Evolutionary conservation across 805 yeast species (phyloP).

Genomic region (Saccharomycopsis selenospora): DNA sequence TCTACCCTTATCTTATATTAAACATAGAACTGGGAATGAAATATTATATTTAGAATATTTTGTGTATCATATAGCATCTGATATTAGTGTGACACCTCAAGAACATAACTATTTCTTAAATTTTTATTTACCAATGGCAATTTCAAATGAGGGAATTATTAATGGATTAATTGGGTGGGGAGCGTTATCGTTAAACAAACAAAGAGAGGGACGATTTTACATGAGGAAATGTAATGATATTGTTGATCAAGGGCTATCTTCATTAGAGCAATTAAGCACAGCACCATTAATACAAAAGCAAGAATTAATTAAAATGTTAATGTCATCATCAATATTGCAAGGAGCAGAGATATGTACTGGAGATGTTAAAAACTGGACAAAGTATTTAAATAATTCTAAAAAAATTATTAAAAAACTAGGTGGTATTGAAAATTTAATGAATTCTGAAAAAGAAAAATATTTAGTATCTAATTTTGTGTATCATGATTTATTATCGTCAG

Average conservation of each 20-base stretch:
- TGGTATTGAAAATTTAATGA: conserved; percentile 6
- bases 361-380: conserved; percentile 15
- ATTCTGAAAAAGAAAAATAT: conserved; percentile 13
- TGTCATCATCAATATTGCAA: conserved; percentile 11
- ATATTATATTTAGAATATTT: conserved; percentile 10
- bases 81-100: conserved; percentile 9
- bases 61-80: conserved; percentile 7
- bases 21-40: conserved; percentile 4
- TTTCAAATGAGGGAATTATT: conserved; percentile 6
- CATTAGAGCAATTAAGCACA: background rate
- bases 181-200: conserved; percentile 5
- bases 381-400: conserved; percentile 4
- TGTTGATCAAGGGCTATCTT: background rate
- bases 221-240: background rate
- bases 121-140: conserved; percentile 16
- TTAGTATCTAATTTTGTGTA: conserved; percentile 14
- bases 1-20: conserved; percentile 9
- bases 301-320: conserved; percentile 3
- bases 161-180: conserved; percentile 19
- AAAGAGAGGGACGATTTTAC: background rate
- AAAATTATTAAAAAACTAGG: conserved; percentile 9
- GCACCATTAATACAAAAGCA: background rate
- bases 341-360: conserved; percentile 18
- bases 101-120: conserved; percentile 14
- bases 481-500: conserved; percentile 12